A percentile compares a stretch with the other conserved stretches of the same genome.
phyloP scores from a whole-genome alignment of 1,284 basidiomycete genomes.

The Ustilago trichophora region DNA sequence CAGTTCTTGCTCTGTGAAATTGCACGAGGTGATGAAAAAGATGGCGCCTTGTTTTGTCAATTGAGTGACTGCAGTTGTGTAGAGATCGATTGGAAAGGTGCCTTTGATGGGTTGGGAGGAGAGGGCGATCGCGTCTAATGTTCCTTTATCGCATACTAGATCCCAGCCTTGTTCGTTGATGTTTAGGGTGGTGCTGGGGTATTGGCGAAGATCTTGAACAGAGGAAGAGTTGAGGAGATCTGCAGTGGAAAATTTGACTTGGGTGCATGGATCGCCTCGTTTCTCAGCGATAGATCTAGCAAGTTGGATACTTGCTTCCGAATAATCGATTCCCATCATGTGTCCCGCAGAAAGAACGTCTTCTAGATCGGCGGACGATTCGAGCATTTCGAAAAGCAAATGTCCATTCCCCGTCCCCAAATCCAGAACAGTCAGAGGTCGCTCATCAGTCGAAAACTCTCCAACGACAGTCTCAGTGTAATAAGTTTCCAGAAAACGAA shows the following conservation, averaged over 20 bases:
- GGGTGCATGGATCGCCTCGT: slow-evolving; percentile 47
- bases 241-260: slow-evolving; percentile 58
- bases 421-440: slow-evolving; percentile 47
- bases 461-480: slow-evolving; percentile 22
- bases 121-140: slow-evolving; percentile 83
- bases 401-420: slow-evolving; percentile 87
- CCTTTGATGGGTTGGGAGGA: slow-evolving; percentile 74
- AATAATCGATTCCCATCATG: slow-evolving; percentile 84
- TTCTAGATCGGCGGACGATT: slow-evolving; percentile 66
- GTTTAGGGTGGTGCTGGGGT: slow-evolving; percentile 1
- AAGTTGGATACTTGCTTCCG: slow-evolving; percentile 75
- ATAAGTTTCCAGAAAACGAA: slow-evolving; percentile 49
- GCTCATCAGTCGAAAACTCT: neutral
- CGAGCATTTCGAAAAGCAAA: slow-evolving; percentile 75
- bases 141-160: slow-evolving; percentile 67
- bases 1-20: slow-evolving; percentile 86
- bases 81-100: slow-evolving; percentile 72
- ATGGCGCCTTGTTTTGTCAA: slow-evolving; percentile 73
- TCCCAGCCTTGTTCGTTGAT: slow-evolving; percentile 57
- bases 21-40: slow-evolving; percentile 85
- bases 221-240: slow-evolving; percentile 60
- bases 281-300: slow-evolving; percentile 53
- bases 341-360: slow-evolving; percentile 73
- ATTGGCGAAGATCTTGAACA: slow-evolving; percentile 6
- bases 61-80: slow-evolving; percentile 73